Evolutionary conservation across 176 grass and related monocot genomes (phyloP), one percentile per base, ranked within the genome.

Genomic region (Oryza meyeriana): DNA sequence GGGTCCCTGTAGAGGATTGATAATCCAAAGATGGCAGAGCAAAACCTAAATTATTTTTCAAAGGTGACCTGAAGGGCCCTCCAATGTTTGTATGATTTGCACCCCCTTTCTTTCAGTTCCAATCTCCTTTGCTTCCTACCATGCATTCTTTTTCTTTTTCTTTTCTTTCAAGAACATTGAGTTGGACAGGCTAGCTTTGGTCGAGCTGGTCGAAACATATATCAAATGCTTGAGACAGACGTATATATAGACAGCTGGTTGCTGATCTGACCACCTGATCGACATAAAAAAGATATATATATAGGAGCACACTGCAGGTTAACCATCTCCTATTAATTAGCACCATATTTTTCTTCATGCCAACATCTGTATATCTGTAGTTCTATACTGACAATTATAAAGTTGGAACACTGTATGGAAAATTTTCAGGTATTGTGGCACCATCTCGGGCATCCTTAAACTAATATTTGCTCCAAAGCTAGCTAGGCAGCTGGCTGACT

Each of bases 41-140:
- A 31, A 25, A 69, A 55, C 16, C 42, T 72, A 64, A 70, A 81
- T 57, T 9, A 29, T 16, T 30, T 65, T 65, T 62, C 26, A 81
- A 89, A 89, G 82, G 63, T 35, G 24, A 0, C 34, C 66, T 59
- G 72, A 81, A 72, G 66, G 82, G 77, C 14, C 87, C 87, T 72
- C 85, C 83, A 16, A 69, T 71, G 71, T 22, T 22, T 61, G 16
- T 48, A 25, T 70, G 68, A 27, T 45, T 71, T 81, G 6, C 40
- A 65, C 5, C 8, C 55, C 9, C 57, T 75, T 64, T 73, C 72
- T 26, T 34, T 74, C 30, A 26, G 35, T 26, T 24, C 39, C 14
- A 18, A 22, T 42, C 28, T 64, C 76, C 38, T 85, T 85, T 62
- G 40, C 68, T 55, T 29, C 8, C 8, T 14, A 64, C 67, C 76